Percentiles rank a stretch among this genome's conserved stretches.
Conservation (phyloP, 495 filamentous ascomycete species). For the Staphylotrichum longicolle region DNA sequence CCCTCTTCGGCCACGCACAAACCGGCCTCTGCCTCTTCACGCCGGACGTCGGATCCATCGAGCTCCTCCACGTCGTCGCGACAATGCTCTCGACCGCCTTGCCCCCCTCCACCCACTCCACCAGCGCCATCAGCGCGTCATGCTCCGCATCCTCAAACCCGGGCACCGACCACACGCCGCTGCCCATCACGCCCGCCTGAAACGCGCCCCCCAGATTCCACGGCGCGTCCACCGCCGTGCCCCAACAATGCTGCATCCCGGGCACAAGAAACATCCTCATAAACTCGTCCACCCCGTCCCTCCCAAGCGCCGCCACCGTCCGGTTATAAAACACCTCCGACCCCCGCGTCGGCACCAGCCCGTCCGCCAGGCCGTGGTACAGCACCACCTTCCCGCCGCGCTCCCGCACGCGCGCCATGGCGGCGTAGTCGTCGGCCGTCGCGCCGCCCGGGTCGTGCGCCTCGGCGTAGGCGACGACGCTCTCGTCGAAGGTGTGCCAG, state of each 20-base stretch:
- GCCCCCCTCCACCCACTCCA: constrained; percentile 54
- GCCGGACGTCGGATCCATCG: constrained; percentile 32
- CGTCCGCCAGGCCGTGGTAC: constrained; percentile 58
- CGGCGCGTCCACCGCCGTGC: constrained; percentile 40
- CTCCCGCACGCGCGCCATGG: constrained; percentile 44
- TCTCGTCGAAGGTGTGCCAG: constrained; percentile 38
- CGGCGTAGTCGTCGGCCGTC: constrained; percentile 35
- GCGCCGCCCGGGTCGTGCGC: constrained; percentile 39
- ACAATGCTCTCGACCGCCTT: constrained; percentile 41
- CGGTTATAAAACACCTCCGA: constrained; percentile 47
- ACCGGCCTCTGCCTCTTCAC: constrained; percentile 44
- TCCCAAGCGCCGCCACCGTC: constrained; percentile 32
- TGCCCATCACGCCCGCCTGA: constrained; percentile 35
- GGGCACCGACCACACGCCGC: constrained; percentile 30
- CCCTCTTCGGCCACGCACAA: constrained; percentile 45
- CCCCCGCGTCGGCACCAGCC: constrained; percentile 45
- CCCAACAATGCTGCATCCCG: constrained; percentile 45
- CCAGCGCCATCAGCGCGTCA: constrained; percentile 50
- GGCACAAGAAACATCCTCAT: constrained; percentile 44
- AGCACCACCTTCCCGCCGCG: constrained; percentile 55
- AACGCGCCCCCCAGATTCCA: constrained; percentile 44
- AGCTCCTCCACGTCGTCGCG: constrained; percentile 45
- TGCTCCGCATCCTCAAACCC: constrained; percentile 44
- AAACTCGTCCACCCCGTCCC: constrained; percentile 26
- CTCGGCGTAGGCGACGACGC: constrained; percentile 29